Evolutionary conservation across 1,284 basidiomycete genomes (phyloP), one percentile per base, ranked within the genome.

Genomic region (Boletus subluridellus): DNA sequence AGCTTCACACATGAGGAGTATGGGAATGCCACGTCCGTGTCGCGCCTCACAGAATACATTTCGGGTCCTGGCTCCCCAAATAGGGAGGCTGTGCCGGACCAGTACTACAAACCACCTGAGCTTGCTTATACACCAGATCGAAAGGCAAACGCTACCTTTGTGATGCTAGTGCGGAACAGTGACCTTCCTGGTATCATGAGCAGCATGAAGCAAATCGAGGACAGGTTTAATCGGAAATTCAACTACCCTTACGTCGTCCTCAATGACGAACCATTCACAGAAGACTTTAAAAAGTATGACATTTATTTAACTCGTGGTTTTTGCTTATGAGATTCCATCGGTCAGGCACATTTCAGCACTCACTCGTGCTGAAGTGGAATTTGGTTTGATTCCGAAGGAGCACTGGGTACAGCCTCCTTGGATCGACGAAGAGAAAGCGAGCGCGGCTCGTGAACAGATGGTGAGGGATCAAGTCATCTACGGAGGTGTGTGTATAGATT

Each of bases 381-480:
- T 95, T 70, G 95, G 94, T 9, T 76, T 90, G 45, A 94, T 98
- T 64, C 86, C 89, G 1, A 74, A 76, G 10, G 86, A 92, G 4
- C 80, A 95, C 61, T 98, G 95, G 95, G 76, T 81, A 62, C 94
- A 96, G 70, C 94, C 95, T 0, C 75, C 82, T 37, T 94, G 83
- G 82, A 92, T 94, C 60, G 86, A 94, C 66, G 91, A 95, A 74
- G 79, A 79, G 1, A 86, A 82, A 64, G 95, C 95, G 0, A 79
- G 77, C 0, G 81, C 78, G n/a, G 78, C 85, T n/a, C 81, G 94
- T 53, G 80, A 86, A 45, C 77, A 87, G 42, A 94, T 96, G 90
- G 78, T 83, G n/a, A 78, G 81, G 65, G 79, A 92, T 55, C 82
- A 86, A 59, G 90, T 97, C 65, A 94, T 95, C 54, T 97, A 97